phyloP scores from a whole-genome alignment of 163 green algal species.

The Scenedesmus sp. region DNA sequence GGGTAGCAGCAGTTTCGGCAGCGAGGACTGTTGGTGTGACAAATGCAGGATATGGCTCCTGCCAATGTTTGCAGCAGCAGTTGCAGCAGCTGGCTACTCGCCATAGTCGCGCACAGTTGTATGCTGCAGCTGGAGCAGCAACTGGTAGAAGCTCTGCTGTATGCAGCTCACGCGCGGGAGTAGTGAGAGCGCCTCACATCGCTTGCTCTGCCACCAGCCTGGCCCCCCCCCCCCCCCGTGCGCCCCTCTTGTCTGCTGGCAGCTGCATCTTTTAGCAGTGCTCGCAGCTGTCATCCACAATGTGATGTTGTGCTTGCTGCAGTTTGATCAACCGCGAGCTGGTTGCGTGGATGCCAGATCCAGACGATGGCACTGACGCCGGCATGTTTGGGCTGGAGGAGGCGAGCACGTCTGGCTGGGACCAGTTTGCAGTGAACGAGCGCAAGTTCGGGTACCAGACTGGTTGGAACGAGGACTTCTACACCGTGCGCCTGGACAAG shows the following conservation, averaged over 20 bases:
- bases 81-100: background rate
- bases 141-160: background rate
- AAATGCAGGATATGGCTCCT: too few relatives aligned
- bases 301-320: background rate
- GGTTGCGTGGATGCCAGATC: conserved; percentile 75
- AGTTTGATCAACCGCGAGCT: conserved; percentile 78
- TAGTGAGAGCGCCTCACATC: background rate
- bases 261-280: background rate
- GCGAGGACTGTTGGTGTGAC: background rate
- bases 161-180: background rate
- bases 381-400: conserved; percentile 67
- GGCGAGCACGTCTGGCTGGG: conserved; percentile 72
- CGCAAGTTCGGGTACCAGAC: conserved; percentile 82
- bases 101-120: too few relatives aligned
- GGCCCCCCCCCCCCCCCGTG: too few relatives aligned
- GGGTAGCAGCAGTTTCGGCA: conserved; percentile 1
- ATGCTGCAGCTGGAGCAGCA: background rate
- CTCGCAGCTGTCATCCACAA: background rate
- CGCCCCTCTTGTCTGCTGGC: background rate
- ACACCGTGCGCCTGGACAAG: conserved; percentile 91
- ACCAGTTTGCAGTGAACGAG: conserved; percentile 95
- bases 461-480: conserved; percentile 89
- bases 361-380: conserved; percentile 65
- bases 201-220: too few relatives aligned
- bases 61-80: background rate